Evolutionary conservation across 2,329 filamentous ascomycete species (phyloP), one percentile per base, ranked within the genome.

Genomic region (Tolypocladium ovalisporum): DNA sequence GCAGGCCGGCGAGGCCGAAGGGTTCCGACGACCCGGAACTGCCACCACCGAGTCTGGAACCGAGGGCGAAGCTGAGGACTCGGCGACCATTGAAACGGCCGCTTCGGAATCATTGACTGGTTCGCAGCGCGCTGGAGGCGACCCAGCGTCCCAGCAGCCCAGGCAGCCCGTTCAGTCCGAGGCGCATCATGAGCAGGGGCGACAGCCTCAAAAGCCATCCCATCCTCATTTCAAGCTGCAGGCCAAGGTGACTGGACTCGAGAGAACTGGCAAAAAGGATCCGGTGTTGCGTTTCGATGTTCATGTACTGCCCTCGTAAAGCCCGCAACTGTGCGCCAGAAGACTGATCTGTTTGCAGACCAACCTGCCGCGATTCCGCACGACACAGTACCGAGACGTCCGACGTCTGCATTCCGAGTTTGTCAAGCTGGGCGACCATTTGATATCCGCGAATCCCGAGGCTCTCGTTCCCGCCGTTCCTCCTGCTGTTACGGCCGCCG

Each of bases 361-460:
- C 63, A 99, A 99, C 74, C 87, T 99, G n/a, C 92, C 93, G 56
- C 93, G 93, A 65, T 99, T 97, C 73, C 85, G 94, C 66, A 99
- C 94, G 0, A 99, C 94, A 6, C 94, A 99, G 72, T 99, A 97
- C 75, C 91, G 94, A 68, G 94, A 99, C 73, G 91, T 99, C 63
- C 89, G 94, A 65, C 89, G 94, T 60, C 87, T 95, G 60, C 94
- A 99, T 73, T 91, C 90, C 53, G 94, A 99, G 70, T 99, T 99
- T 67, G 81, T 90, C 62, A 99, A 97, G 74, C 86, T 99, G n/a
- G 90, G 89, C 57, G 89, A 96, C 59, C 94, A 99, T 72, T 79
- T 99, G 58, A 91, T 97, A 71, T 97, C 93, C 29, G 92, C 93
- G n/a, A 97, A 97, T 67, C 94, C 94, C 4, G 94, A 99, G 73